Evolutionary conservation across 768 basidiomycete species (phyloP), one percentile per base, ranked within the genome.

Genomic region (Postia placenta): DNA sequence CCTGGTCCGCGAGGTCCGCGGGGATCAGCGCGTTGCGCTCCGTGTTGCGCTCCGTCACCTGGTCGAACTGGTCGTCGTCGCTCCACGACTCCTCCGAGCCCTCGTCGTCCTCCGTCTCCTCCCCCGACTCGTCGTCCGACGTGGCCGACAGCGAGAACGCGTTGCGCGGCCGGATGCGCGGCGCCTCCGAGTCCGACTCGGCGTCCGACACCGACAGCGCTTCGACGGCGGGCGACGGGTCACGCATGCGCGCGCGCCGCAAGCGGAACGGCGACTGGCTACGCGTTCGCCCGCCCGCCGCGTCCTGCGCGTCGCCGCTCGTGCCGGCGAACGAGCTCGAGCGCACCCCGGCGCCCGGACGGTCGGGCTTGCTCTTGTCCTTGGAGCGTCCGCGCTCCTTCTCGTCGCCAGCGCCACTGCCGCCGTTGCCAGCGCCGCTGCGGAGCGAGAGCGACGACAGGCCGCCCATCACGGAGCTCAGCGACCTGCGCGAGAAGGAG

Each of bases 21-120:
- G 72, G 63, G 20, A 74, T 69, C 26, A 83, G 71, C 0, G 87
- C 78, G 59, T 94, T 94, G 55, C 75, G 81, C 64, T 91, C 87
- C 1, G 93, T 95, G 65, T 97, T 97, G 56, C 80, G 75, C 64
- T 87, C 86, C 0, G 93, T 97, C 56, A 87, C 72, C 30, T 81
- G 76, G 66, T 95, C 90, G 52, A 92, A 85, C 51, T 78, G 75
- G 43, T 73, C 74, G 41, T 73, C 75, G 23, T 78, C 79, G 35
- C 80, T 79, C 67, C 77, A 81, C 17, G 64, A 65, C 47, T 73
- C 70, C 7, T 76, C 76, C 12, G 77, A 77, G 15, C 80, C 80
- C 5, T 75, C 76, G 36, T 81, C 82, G 3, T 74, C 75, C 43
- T 81, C 78, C 1, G 69, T 71, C 35, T 75, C 74, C 24, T 51